These are phyloP conservation scores for Anisogramma anomala DNA, from an alignment of 2,329 filamentous ascomycete genomes.

Conservation along the genomic window DNA sequence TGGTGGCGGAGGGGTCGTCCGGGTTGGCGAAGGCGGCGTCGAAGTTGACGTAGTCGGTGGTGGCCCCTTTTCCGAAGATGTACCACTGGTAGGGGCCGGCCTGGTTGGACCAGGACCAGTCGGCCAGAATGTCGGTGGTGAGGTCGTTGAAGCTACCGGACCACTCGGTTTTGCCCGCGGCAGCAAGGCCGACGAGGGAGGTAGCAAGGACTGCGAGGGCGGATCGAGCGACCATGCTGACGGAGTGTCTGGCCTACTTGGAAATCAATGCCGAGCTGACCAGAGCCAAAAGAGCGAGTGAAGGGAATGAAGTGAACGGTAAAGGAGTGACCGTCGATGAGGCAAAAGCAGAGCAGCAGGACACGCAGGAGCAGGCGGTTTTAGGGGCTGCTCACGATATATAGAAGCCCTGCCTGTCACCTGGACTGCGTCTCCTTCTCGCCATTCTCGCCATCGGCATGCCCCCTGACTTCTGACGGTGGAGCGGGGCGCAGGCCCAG, in stretches of 20 bases:
- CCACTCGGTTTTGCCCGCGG: constrained; percentile 41
- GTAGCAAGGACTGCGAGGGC: constrained; percentile 13
- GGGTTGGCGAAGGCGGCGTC: constrained; percentile 48
- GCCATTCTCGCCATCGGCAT: not conserved
- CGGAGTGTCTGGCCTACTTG: not conserved
- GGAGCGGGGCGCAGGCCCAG: too few species aligned
- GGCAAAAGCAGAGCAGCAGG: constrained; percentile 5
- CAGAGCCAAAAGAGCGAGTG: constrained; percentile 14
- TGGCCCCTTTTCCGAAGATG: constrained; percentile 48
- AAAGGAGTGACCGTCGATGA: constrained; percentile 8
- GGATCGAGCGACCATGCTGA: constrained; percentile 13
- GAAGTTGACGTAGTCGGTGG: constrained; percentile 47
- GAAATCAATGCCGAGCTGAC: constrained; percentile 12
- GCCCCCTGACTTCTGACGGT: too few species aligned
- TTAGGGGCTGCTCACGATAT: constrained; percentile 6
- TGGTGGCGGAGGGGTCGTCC: constrained; percentile 41
- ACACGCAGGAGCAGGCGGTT: not conserved
- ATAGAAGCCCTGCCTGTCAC: constrained; percentile 8
- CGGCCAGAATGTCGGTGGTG: constrained; percentile 37
- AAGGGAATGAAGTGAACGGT: constrained; percentile 14
- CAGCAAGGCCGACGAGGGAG: constrained; percentile 18
- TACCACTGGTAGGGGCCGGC: constrained; percentile 59
- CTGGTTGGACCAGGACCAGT: constrained; percentile 53
- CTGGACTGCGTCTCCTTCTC: not conserved
- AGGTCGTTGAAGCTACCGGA: constrained; percentile 49